A percentile compares a stretch with the other conserved stretches of the same genome.
phyloP scores from a whole-genome alignment of 306 rosid genomes.

The Corylus americana region DNA sequence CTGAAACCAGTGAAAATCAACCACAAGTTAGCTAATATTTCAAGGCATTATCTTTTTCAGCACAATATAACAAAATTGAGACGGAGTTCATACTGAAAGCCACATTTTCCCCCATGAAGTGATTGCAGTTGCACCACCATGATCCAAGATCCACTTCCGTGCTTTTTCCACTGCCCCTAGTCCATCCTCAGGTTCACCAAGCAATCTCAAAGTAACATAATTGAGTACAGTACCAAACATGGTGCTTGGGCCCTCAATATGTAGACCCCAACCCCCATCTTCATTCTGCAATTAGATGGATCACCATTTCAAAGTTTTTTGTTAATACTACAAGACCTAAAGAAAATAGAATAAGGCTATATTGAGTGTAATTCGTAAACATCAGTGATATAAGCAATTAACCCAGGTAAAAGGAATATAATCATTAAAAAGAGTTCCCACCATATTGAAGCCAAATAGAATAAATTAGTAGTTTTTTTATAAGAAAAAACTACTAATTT shows the following conservation, averaged over 20 bases:
- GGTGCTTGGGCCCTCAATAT: conserved; percentile 88
- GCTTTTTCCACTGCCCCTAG: conserved; percentile 60
- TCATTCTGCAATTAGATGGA: conserved; percentile 51
- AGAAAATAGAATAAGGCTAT: background rate
- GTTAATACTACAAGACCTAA: background rate
- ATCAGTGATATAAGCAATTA: background rate
- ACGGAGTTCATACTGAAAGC: conserved; percentile 69
- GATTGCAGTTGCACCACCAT: conserved; percentile 76
- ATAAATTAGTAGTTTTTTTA: background rate
- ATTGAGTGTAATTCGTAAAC: background rate
- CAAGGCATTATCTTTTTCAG: background rate
- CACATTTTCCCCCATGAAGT: conserved; percentile 97
- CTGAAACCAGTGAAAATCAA: conserved; percentile 34
- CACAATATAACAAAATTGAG: conserved; percentile 18
- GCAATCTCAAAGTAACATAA: conserved; percentile 66
- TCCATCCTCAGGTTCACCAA: conserved; percentile 80
- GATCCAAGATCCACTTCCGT: conserved; percentile 74
- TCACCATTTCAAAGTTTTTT: background rate
- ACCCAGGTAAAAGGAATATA: background rate
- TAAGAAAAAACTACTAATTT: no score
- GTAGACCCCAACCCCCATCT: conserved; percentile 97
- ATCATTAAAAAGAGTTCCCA: background rate
- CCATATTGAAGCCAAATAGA: background rate
- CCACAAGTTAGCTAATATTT: background rate
- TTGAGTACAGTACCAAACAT: conserved; percentile 80